Percentiles rank a stretch among this genome's conserved stretches.
Conservation (phyloP, 768 basidiomycete genomes). For the Amanita muscaria region DNA sequence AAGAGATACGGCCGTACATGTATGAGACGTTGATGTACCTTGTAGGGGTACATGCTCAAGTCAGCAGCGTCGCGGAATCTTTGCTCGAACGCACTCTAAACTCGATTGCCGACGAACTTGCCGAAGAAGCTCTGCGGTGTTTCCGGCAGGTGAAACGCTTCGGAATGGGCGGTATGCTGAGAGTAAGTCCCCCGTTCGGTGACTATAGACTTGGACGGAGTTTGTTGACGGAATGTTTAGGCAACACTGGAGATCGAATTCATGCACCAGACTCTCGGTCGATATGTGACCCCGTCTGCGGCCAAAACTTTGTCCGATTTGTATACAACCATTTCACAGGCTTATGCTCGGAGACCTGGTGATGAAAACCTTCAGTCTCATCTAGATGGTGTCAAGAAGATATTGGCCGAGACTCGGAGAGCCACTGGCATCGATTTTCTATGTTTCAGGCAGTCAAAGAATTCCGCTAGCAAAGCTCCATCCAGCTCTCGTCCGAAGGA, state of each 20-base stretch:
- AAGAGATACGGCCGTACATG: conserved; percentile 94
- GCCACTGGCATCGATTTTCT: conserved; percentile 93
- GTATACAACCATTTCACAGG: conserved; percentile 91
- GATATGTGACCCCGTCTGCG: conserved; percentile 76
- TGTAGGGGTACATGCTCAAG: conserved; percentile 87
- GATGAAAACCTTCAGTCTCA: conserved; percentile 82
- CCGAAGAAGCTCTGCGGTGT: conserved; percentile 73
- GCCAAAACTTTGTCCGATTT: conserved; percentile 83
- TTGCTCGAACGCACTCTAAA: conserved; percentile 79
- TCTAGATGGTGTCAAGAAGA: conserved; percentile 88
- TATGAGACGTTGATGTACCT: conserved; percentile 81
- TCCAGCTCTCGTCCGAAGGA: conserved; percentile 10
- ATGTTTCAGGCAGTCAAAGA: conserved; percentile 77
- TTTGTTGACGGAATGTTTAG: conserved; percentile 29
- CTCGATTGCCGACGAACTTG: conserved; percentile 73
- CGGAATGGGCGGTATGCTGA: conserved; percentile 98
- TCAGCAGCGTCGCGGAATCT: conserved; percentile 69
- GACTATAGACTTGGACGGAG: neutral
- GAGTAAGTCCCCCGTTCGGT: conserved; percentile 41
- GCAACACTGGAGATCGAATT: conserved; percentile 99
- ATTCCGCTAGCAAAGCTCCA: conserved; percentile 19
- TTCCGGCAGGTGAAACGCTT: conserved; percentile 88
- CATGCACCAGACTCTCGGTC: conserved; percentile 90
- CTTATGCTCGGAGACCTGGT: conserved; percentile 78
- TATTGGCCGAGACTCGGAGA: conserved; percentile 75